Evolutionary conservation across 331 rosid species (phyloP), one percentile per base, ranked within the genome.

Genomic region (Acacia pycnantha): DNA sequence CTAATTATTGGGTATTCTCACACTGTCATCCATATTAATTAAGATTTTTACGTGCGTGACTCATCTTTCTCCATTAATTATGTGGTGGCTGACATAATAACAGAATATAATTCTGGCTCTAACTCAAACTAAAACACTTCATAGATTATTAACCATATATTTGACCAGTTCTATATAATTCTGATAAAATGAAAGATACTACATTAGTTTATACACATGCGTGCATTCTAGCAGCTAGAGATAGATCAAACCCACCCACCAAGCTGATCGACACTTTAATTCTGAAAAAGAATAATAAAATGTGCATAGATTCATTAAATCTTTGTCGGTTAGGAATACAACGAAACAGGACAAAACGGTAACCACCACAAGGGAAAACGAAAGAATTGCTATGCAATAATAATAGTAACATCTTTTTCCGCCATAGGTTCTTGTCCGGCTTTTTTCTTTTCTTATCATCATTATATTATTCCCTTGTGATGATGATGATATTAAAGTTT

Each of bases 291-390:
- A 77, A 69, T 56, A 19, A 61, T 4, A 81, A 48, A 50, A 77
- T 6, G 53, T 77, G 70, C 58, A 76, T 41, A 62, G 79, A 76
- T 75, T 70, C 46, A 80, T 48, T 73, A 62, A 21, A 80, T 68
- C 31, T 61, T 71, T 83, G 76, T 72, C 40, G 66, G 70, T 62
- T 15, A 41, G 21, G 84, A 84, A 44, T 76, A 41, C 11, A 5
- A 19, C 15, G 71, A 80, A 81, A 16, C 22, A 71, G 68, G 71
- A 81, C 85, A 84, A 77, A 84, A 72, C 58, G 72, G 16, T 22
- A 70, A 78, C 87, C 82, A 77, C 80, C 56, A 59, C 33, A 76
- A 84, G 64, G 22, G 82, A 29, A 67, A 84, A 50, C 58, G 53
- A 70, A 56, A 76, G n/a, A 47, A 67, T 75, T 48, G 74, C 61